phyloP scores from a whole-genome alignment of 2,329 filamentous ascomycete genomes.

The Rugonectria rugulosa region DNA sequence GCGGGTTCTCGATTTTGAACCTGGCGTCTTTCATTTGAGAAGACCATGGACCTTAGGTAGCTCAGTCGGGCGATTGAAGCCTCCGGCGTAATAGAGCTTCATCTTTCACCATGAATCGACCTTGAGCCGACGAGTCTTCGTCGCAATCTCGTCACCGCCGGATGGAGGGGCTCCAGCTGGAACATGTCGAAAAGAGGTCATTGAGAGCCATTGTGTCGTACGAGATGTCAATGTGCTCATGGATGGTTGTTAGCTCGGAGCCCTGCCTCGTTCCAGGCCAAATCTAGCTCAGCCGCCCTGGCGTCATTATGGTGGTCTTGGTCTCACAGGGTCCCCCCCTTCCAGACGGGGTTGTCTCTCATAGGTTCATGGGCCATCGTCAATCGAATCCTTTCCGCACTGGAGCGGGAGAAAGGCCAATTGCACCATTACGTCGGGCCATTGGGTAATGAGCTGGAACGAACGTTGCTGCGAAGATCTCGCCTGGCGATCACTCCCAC shows the following conservation, averaged over 20 bases:
- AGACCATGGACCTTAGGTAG: slow-evolving; percentile 10
- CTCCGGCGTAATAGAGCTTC: slow-evolving; percentile 19
- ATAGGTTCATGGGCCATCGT: neutral
- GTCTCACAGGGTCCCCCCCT: neutral
- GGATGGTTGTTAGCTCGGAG: neutral
- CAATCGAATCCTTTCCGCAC: slow-evolving; percentile 2
- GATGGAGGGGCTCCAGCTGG: slow-evolving; percentile 4
- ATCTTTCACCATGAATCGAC: slow-evolving; percentile 6
- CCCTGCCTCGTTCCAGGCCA: slow-evolving; percentile 7
- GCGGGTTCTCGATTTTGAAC: slow-evolving; percentile 17
- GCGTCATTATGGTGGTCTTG: neutral
- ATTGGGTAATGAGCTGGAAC: slow-evolving; percentile 22
- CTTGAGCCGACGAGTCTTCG: neutral
- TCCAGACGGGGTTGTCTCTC: neutral
- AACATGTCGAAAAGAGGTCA: slow-evolving; percentile 24
- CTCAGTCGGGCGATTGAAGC: slow-evolving; percentile 12
- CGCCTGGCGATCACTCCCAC: slow-evolving; percentile 11
- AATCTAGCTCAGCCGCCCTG: slow-evolving; percentile 7
- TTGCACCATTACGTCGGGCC: slow-evolving; percentile 24
- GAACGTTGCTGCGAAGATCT: neutral
- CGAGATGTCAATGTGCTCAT: slow-evolving; percentile 21
- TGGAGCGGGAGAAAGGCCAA: slow-evolving; percentile 11
- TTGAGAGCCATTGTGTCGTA: slow-evolving; percentile 25
- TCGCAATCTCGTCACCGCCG: neutral
- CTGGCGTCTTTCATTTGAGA: slow-evolving; percentile 30